Evolutionary conservation across 1,284 basidiomycete species (phyloP), one percentile per base, ranked within the genome.

Genomic region (Cutaneotrichosporon curvatum): DNA sequence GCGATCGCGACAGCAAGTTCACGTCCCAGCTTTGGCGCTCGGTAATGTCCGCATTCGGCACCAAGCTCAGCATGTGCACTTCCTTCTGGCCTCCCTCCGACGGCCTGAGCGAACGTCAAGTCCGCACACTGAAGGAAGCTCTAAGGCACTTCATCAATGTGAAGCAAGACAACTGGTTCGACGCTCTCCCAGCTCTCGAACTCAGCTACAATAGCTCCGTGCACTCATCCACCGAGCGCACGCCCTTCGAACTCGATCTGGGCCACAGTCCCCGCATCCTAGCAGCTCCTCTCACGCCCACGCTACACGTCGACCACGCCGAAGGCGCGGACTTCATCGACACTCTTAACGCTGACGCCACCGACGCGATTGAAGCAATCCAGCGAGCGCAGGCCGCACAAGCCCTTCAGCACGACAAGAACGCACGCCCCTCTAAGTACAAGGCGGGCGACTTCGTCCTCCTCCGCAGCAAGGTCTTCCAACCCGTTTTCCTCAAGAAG

Each of bases 121-220:
- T 61, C 40, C 54, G 58, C 39, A 41, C 43, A 4, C 37, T 63
- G 4, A 58, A 61, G 12, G 45, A 55, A 18, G 60, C 59, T 33
- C 47, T 67, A 11, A 49, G 55, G 10, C 41, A 57, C 23, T 67
- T 49, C 45, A 20, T 32, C 3, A 65, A 71, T 20, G 57, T 65
- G 19, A 59, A 73, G n/a, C 75, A 79, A 43, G 57, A 60, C 19
- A 70, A 77, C 9, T 79, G 77, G 78, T 4, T 9, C n/a, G 0
- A 12, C 0, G 14, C 20, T 9, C 21, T 37, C 18, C 18, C 32
- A 2, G 30, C 16, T 3, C 37, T 74, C 0, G 71, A 77, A 55
- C 78, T 78, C 46, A 57, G 63, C 0, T 76, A 73, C 58, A 78
- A 78, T 53, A 76, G 76, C 61, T 15, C 74, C 63, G 41, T 45